Conservation (phyloP, 176 grass and related monocot species). For the Puccinellia tenuiflora region DNA sequence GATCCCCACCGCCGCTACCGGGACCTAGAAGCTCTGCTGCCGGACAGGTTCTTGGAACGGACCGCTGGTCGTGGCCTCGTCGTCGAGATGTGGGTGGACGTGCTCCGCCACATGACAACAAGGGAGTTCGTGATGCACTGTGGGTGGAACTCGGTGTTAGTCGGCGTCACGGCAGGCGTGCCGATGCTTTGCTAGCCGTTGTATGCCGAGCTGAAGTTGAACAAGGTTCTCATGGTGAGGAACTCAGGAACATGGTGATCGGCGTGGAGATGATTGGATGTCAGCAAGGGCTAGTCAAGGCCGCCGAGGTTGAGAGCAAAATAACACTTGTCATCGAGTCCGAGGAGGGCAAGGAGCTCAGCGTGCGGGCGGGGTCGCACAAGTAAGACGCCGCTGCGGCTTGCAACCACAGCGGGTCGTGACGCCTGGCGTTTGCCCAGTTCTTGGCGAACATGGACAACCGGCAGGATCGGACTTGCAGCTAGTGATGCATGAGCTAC, state of each 20-base stretch:
- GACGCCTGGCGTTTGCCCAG: too few species aligned
- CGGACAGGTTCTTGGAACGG: too few species aligned
- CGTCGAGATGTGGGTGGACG: too few species aligned
- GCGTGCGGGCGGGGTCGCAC: too few species aligned
- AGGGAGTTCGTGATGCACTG: slow-evolving; percentile 20
- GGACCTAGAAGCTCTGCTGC: background rate
- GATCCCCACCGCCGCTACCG: background rate
- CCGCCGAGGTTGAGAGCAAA: background rate
- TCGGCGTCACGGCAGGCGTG: background rate
- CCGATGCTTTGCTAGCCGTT: background rate
- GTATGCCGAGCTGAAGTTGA: background rate
- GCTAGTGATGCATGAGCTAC: too few species aligned
- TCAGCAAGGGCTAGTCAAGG: background rate
- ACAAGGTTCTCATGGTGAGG: background rate
- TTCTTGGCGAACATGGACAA: too few species aligned
- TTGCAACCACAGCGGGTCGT: too few species aligned
- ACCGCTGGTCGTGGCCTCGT: too few species aligned
- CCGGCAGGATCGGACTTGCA: too few species aligned
- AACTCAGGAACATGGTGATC: background rate
- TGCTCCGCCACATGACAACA: background rate
- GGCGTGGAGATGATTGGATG: background rate
- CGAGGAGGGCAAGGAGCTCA: background rate
- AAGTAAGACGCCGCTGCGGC: too few species aligned
- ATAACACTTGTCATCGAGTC: background rate
- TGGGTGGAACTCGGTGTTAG: slow-evolving; percentile 40